Conservation (phyloP, 345 rosid species). For the Eucalyptus tenuipes region DNA sequence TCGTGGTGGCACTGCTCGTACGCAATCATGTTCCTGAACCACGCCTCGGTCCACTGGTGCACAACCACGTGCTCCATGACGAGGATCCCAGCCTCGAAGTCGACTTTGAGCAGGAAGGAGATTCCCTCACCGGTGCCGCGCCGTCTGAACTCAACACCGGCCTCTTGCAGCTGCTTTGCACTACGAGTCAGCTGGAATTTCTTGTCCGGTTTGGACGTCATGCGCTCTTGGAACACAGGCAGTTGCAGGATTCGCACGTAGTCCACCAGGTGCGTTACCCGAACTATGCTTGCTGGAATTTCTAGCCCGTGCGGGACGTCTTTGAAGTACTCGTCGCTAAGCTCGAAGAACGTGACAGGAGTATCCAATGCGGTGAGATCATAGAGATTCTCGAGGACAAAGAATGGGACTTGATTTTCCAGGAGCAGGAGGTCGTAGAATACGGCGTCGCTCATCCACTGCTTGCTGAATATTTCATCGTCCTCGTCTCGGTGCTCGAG, state of each 20-base stretch:
- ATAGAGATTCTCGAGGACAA: neutral
- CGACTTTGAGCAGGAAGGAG: neutral
- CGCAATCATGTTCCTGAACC: slow-evolving; percentile 4
- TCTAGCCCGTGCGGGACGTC: neutral
- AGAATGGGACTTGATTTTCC: neutral
- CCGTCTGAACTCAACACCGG: neutral
- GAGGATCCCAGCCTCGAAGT: neutral
- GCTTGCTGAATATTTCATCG: neutral
- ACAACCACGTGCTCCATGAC: neutral
- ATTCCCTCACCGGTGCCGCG: neutral
- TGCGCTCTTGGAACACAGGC: neutral
- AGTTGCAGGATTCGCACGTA: neutral
- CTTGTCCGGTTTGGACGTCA: accelerated
- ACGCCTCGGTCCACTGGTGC: neutral
- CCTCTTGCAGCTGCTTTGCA: neutral
- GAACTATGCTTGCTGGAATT: too few species aligned
- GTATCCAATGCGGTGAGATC: neutral
- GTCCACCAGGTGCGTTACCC: too few species aligned
- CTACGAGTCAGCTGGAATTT: neutral
- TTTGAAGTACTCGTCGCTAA: neutral
- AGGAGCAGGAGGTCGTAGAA: neutral
- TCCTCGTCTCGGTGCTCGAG: neutral
- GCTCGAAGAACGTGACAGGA: neutral
- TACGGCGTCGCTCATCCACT: neutral
- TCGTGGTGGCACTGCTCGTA: slow-evolving; percentile 4